Base-by-base conservation (phyloP, 179 eudicot genomes). In the Nepenthes alata region DNA sequence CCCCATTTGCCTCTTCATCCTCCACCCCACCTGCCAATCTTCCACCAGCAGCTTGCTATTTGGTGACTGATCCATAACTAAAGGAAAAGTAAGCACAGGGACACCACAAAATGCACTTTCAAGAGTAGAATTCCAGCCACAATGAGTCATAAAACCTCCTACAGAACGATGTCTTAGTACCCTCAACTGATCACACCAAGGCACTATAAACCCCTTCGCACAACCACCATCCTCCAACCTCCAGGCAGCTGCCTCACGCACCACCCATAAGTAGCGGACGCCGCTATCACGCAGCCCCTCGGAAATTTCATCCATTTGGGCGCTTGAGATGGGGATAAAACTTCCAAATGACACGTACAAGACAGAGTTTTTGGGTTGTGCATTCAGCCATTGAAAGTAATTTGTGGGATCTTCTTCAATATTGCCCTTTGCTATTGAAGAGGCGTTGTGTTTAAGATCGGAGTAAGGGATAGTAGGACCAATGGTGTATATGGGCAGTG, bases 11-110 rank as follows among this genome's bases (percentile, higher is more conserved):
- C 51, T 49, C 68, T 58, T 60, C 63, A 75, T 57, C 54, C 72
- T 75, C 82, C 73, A 72, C 14, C 91, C 91, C 15, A 73, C 68
- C 45, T 72, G 66, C 90, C 87, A 85, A 16, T 80, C 87, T 3
- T 80, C 82, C n/a, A 80, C 80, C 1, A 76, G 63, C 3, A 58
- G 36, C 61, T 78, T 78, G 49, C 76, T 64, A 44, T 72, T 69
- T 8, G 72, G 41, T 1, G 61, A 35, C 54, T 84, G 89, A 61
- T 84, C 89, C 59, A 41, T 34, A 3, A 63, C 37, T n/a, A 78
- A 37, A 0, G 85, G 89, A 10, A 76, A 81, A 12, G 77, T 62
- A n/a, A 84, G 75, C 74, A 78, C 61, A 11, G 65, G 67, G 38
- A 61, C 55, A 5, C 61, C 66, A 44, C 11, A n/a, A 47, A 35